Base-by-base conservation (phyloP, 2,329 filamentous ascomycete species). In the Triangularia setosa region DNA sequence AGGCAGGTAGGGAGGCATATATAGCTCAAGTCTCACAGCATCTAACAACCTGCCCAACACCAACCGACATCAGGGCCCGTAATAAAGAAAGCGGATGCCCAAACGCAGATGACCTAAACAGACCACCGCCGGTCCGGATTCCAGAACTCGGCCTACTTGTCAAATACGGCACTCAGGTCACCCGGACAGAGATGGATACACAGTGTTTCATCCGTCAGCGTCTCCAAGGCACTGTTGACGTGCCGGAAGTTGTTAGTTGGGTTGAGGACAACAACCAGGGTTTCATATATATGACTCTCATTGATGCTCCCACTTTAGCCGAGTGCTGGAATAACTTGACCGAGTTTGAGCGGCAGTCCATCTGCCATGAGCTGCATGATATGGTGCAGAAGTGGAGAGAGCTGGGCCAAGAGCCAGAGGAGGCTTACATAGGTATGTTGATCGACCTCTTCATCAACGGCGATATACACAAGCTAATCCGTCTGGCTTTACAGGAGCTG, bases 11-110 rank as follows among this genome's bases (percentile, higher is more conserved):
- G n/a, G n/a, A n/a, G n/a, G n/a, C n/a, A n/a, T n/a, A n/a, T n/a
- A n/a, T n/a, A n/a, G n/a, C n/a, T n/a, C n/a, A n/a, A n/a, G n/a
- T n/a, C n/a, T n/a, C n/a, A n/a, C n/a, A n/a, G n/a, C n/a, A n/a
- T n/a, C n/a, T n/a, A n/a, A n/a, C n/a, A n/a, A n/a, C 27, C 62
- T 63, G 44, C 62, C 61, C 24, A n/a, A 44, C 56, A 33, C 57
- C 57, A 2, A 40, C 62, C 14, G 23, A 40, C 18, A 56, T 63
- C 30, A 44, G 62, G 60, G 62, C 12, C 0, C 27, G 44, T 9
- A 63, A 63, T 24, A 9, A n/a, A 30, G 23, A 16, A 16, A 55
- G 27, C 11, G 14, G 28, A 3, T 27, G 56, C 25, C 44, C 56
- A 2, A 44, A 56, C 3, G 62, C 62, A 18, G 21, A 1, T 12